Percentiles rank a stretch among this genome's conserved stretches.
These are phyloP conservation scores for Nicotiana obtusifolia DNA, from an alignment of 257 asterid genomes.

Conservation along the genomic window DNA sequence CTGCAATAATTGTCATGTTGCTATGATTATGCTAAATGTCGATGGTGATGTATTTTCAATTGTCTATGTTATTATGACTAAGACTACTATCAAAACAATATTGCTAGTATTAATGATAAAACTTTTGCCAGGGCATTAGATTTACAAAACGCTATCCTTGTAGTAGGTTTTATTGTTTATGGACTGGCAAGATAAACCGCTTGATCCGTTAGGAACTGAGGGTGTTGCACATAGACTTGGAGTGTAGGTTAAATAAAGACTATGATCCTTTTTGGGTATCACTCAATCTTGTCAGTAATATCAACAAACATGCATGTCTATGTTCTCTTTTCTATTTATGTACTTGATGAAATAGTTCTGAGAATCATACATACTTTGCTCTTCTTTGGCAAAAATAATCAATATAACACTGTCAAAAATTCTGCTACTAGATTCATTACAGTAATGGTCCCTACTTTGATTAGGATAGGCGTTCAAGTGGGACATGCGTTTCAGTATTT, in stretches of 20 bases:
- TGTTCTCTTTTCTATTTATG: neutral
- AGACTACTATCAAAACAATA: neutral
- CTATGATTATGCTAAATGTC: neutral
- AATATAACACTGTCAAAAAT: neutral
- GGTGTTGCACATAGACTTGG: neutral
- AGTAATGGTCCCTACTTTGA: neutral
- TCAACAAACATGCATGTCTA: neutral
- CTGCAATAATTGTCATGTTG: neutral
- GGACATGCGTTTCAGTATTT: neutral
- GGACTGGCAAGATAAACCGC: neutral
- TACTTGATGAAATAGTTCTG: no score
- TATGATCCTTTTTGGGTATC: neutral
- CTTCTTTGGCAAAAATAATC: neutral
- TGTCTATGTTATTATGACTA: neutral
- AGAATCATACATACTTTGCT: neutral
- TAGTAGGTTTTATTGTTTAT: neutral
- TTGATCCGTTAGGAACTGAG: neutral
- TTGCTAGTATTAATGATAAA: neutral
- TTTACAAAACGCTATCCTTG: neutral
- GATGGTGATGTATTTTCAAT: neutral
- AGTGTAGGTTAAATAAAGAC: neutral
- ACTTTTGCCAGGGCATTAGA: neutral
- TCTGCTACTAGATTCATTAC: neutral
- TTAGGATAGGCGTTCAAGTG: neutral
- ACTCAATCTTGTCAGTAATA: neutral